Evolutionary conservation across 2,329 filamentous ascomycete genomes (phyloP).

Genomic region (Diaporthe ilicicola): DNA sequence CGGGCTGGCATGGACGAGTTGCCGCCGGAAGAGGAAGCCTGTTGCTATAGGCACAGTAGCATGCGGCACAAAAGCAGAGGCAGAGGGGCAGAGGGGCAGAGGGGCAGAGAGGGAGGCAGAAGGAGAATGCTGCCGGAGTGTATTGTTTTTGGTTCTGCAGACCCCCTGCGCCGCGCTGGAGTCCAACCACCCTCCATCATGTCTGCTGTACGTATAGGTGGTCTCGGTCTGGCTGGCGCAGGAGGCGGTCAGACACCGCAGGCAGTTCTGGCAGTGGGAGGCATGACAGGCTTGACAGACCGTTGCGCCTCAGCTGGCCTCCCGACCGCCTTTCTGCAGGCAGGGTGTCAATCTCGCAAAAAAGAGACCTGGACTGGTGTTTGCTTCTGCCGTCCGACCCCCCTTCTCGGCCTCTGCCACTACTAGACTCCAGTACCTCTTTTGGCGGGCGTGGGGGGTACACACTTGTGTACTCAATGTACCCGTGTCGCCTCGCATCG

Average conservation of each 20-base stretch:
- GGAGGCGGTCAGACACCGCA: constrained; percentile 26
- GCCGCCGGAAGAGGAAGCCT: constrained; percentile 26
- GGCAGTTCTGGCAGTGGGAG: not conserved
- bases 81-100: not conserved
- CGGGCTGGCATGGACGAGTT: constrained; percentile 25
- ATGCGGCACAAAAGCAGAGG: not conserved
- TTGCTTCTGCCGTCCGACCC: constrained; percentile 25
- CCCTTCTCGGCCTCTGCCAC: constrained; percentile 16
- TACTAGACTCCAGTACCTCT: not conserved
- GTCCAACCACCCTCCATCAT: constrained; percentile 24
- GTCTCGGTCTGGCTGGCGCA: constrained; percentile 5
- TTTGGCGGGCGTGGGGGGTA: not conserved
- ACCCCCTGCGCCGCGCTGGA: not conserved
- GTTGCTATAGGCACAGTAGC: not conserved
- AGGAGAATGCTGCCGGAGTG: not conserved
- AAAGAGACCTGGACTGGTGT: constrained; percentile 11
- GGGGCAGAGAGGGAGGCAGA: not conserved
- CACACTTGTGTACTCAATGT: not conserved
- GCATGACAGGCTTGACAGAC: constrained; percentile 1
- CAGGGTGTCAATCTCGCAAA: constrained; percentile 20
- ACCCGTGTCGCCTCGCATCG: not conserved
- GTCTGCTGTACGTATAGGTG: not conserved
- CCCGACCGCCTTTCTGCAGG: constrained; percentile 27
- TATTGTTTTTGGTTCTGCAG: constrained; percentile 9
- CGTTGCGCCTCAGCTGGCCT: too few species aligned